Percentiles rank a stretch among this genome's conserved stretches.
Conservation (phyloP, 495 filamentous ascomycete genomes). For the Neurospora sp. region DNA sequence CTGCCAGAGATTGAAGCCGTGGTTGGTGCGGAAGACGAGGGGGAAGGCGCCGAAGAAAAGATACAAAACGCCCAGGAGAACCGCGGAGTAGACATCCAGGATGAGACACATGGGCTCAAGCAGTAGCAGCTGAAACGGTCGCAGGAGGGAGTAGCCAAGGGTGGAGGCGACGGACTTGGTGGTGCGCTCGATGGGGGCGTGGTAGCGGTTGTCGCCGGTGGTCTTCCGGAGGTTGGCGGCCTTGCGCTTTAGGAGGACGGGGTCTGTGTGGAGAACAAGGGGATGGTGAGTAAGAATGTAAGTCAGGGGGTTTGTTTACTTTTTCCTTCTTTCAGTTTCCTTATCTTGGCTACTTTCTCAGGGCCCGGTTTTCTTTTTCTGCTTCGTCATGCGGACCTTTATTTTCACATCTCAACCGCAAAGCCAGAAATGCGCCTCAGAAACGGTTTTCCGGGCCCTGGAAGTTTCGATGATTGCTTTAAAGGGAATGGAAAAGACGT, state of each 20-base stretch:
- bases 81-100: slow-evolving; percentile 75
- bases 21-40: slow-evolving; percentile 65
- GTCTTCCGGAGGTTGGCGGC: slow-evolving; percentile 60
- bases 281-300: not conserved
- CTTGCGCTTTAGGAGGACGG: slow-evolving; percentile 63
- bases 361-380: not conserved
- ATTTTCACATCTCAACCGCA: not conserved
- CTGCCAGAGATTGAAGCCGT: slow-evolving; percentile 74
- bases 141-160: slow-evolving; percentile 57
- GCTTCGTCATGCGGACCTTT: not conserved
- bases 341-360: not conserved
- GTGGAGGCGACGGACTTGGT: slow-evolving; percentile 61
- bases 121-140: slow-evolving; percentile 73
- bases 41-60: slow-evolving; percentile 94
- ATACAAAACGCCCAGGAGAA: slow-evolving; percentile 81
- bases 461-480: not conserved
- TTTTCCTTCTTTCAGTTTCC: not conserved
- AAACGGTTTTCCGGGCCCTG: not conserved
- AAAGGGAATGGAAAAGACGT: slow-evolving; percentile 7
- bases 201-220: slow-evolving; percentile 66
- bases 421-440: not conserved
- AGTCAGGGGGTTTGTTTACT: not conserved
- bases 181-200: slow-evolving; percentile 72
- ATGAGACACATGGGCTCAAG: slow-evolving; percentile 81
- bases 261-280: slow-evolving; percentile 19